Evolutionary conservation across 768 basidiomycete species (phyloP).

Genomic region (Mycena galopus): DNA sequence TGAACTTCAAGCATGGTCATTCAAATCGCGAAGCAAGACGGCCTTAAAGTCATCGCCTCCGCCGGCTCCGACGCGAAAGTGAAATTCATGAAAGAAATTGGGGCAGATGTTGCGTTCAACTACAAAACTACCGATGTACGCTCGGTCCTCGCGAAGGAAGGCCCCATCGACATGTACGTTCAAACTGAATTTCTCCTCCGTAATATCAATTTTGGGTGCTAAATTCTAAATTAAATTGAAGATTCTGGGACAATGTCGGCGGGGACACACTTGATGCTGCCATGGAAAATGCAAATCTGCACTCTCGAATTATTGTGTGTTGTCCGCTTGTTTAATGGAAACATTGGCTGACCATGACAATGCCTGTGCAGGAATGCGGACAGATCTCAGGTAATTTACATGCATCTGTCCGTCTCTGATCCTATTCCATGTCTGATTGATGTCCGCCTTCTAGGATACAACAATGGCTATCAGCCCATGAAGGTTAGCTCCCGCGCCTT

Average conservation of each 20-base stretch:
- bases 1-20: too few species aligned
- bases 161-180: constrained; percentile 55
- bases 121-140: constrained; percentile 57
- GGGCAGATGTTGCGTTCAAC: too few species aligned
- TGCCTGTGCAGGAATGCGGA: constrained; percentile 52
- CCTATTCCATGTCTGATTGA: too few species aligned
- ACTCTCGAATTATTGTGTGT: constrained; percentile 65
- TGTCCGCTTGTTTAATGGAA: background rate
- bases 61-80: too few species aligned
- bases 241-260: constrained; percentile 72
- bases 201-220: too few species aligned
- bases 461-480: constrained; percentile 47
- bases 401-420: too few species aligned
- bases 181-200: background rate
- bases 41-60: too few species aligned
- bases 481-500: background rate
- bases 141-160: constrained; percentile 56
- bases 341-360: too few species aligned
- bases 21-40: too few species aligned
- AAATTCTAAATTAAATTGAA: constrained; percentile 27
- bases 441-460: constrained; percentile 49
- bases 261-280: constrained; percentile 72
- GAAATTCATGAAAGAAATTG: too few species aligned
- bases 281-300: constrained; percentile 56
- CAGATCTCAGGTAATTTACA: constrained; percentile 47